Base-by-base conservation (phyloP, 768 basidiomycete species). In the Exidia glandulosa region DNA sequence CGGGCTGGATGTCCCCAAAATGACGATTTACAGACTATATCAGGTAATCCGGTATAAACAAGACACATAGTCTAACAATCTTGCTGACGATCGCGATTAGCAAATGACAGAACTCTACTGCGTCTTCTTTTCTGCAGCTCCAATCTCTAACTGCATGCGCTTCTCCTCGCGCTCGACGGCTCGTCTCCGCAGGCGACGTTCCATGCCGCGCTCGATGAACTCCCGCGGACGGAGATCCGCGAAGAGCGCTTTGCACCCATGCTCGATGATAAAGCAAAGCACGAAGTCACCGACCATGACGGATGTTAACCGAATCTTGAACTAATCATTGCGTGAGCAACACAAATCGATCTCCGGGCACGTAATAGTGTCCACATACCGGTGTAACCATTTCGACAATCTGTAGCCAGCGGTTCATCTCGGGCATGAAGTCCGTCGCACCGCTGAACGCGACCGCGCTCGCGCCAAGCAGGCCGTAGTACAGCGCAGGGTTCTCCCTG, bases 371-470 rank as follows among this genome's bases (percentile, higher is more conserved):
- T 41, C 32, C 12, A 82, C 92, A 62, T 66, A 96, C 94, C 32
- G 75, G 64, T 9, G 67, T 67, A 50, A 84, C 73, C 95, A 99
- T 94, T 71, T 89, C 91, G 29, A 96, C 93, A 47, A 98, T 87
- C 72, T 98, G 96, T 52, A 99, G 79, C 95, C 96, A 98, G 30
- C 90, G 77, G 69, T 95, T 98, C 61, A 96, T 68, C 74, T 99
- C 96, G 2, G 96, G 96, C 69, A 96, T 77, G 65, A 99, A 88
- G 70, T 99, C 93, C 1, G 90, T 93, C 4, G 95, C 84, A 32
- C 96, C 96, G 10, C 82, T 88, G 73, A 97, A 91, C 10, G 96
- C 96, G 4, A 99, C 94, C 2, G 84, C 81, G 58, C 84, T 84
- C 31, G 93, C 95, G 10, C 88, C 91, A 41, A 96, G 76, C 12